Conservation (phyloP, 2,329 filamentous ascomycete species). For the Trichoderma citrinoviride region DNA sequence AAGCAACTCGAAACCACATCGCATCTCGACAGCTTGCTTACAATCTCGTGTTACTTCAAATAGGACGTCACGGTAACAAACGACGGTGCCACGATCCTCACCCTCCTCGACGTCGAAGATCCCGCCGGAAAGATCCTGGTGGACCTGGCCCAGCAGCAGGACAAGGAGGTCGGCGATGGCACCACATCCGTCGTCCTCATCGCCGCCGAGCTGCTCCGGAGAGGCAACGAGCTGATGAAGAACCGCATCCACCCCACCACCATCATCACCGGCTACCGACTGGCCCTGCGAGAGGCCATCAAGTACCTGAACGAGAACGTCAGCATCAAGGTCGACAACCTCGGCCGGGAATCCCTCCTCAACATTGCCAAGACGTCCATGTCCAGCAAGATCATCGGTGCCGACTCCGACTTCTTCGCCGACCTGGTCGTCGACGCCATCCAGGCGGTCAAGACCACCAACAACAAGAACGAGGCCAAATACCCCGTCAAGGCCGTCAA, state of each 20-base stretch:
- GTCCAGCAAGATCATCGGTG: conserved; percentile 98
- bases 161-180: conserved; percentile 97
- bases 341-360: conserved; percentile 85
- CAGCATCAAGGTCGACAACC: conserved; percentile 88
- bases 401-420: conserved; percentile 94
- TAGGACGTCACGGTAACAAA: conserved; percentile 98
- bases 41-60: neutral
- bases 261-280: conserved; percentile 96
- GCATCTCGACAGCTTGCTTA: conserved; percentile 23
- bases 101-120: conserved; percentile 93
- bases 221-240: conserved; percentile 98
- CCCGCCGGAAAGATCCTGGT: conserved; percentile 98
- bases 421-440: conserved; percentile 98
- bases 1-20: neutral
- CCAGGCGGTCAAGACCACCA: conserved; percentile 87
- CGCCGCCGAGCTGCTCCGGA: conserved; percentile 86
- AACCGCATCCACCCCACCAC: conserved; percentile 99
- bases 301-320: conserved; percentile 99
- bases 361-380: conserved; percentile 98
- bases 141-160: conserved; percentile 95
- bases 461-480: conserved; percentile 86
- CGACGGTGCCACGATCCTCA: conserved; percentile 95
- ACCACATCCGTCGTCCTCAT: conserved; percentile 98
- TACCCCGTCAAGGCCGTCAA: conserved; percentile 99
- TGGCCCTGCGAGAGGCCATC: conserved; percentile 91